phyloP scores from a whole-genome alignment of 1,139 yeast species.

The Yamadazyma dendronema region DNA sequence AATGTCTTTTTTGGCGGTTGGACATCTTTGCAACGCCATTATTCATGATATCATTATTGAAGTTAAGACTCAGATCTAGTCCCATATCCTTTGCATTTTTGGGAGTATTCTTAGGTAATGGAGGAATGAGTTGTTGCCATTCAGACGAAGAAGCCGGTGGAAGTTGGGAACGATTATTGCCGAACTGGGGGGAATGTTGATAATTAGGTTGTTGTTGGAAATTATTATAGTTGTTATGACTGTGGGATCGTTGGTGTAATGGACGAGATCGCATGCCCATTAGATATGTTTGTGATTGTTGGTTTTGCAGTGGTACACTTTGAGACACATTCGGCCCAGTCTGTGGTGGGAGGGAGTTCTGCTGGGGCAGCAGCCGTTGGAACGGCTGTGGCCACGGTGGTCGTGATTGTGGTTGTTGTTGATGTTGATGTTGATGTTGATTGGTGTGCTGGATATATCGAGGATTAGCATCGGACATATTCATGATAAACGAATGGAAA shows the following conservation, averaged over 20 bases:
- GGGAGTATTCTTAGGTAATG: constrained; percentile 15
- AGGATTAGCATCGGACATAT: constrained; percentile 8
- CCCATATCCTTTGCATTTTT: constrained; percentile 12
- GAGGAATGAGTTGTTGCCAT: constrained; percentile 23
- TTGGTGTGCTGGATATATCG: neutral
- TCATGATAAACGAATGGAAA: neutral
- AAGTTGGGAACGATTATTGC: too few relatives aligned
- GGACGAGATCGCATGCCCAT: neutral
- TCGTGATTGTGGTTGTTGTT: too few relatives aligned
- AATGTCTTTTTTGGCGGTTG: constrained; percentile 10
- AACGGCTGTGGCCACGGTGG: neutral
- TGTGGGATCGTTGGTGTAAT: constrained; percentile 14
- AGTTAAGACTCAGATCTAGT: constrained; percentile 10
- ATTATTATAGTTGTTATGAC: constrained; percentile 9
- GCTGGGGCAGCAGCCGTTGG: too few relatives aligned
- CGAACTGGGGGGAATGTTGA: constrained; percentile 5
- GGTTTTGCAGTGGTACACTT: constrained; percentile 3
- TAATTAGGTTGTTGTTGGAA: neutral
- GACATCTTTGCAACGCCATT: constrained; percentile 1
- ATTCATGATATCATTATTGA: constrained; percentile 11
- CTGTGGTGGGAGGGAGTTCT: neutral
- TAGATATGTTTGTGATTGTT: neutral
- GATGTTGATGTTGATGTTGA: neutral
- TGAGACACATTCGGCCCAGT: neutral
- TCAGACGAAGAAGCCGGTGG: neutral